Evolutionary conservation across 2,329 filamentous ascomycete genomes (phyloP).

Genomic region (Fusarium verticillioides): DNA sequence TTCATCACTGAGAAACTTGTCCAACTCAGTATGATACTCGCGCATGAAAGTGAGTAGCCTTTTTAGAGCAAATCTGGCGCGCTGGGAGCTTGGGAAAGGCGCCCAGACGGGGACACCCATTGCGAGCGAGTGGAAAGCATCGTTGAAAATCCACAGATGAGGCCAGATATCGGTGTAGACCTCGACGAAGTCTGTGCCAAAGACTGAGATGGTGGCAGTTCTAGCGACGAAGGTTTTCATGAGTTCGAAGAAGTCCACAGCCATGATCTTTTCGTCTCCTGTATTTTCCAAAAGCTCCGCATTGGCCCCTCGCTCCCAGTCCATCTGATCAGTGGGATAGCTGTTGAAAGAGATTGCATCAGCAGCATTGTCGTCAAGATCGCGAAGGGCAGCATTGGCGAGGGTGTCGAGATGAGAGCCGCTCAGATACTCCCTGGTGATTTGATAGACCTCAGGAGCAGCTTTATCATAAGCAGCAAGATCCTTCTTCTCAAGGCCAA

Average conservation of each 20-base stretch:
- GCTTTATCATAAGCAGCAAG: slow-evolving; percentile 48
- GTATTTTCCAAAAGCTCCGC: slow-evolving; percentile 47
- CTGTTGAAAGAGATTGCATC: slow-evolving; percentile 54
- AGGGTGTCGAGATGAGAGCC: slow-evolving; percentile 43
- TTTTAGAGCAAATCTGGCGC: slow-evolving; percentile 46
- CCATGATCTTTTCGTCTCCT: slow-evolving; percentile 43
- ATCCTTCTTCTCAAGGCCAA: slow-evolving; percentile 47
- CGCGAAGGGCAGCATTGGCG: slow-evolving; percentile 19
- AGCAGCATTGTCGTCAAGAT: slow-evolving; percentile 46
- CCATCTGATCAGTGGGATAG: slow-evolving; percentile 51
- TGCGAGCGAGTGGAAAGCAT: slow-evolving; percentile 48
- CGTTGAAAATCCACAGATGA: slow-evolving; percentile 53
- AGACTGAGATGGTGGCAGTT: slow-evolving; percentile 50
- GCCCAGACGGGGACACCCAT: slow-evolving; percentile 48
- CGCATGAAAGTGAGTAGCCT: slow-evolving; percentile 45
- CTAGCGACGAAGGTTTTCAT: slow-evolving; percentile 51
- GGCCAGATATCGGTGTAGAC: slow-evolving; percentile 54
- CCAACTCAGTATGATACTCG: slow-evolving; percentile 52
- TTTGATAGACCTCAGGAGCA: slow-evolving; percentile 42
- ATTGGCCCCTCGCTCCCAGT: slow-evolving; percentile 52
- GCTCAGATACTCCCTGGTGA: slow-evolving; percentile 43
- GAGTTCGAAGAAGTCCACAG: slow-evolving; percentile 50
- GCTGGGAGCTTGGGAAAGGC: slow-evolving; percentile 48
- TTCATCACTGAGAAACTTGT: slow-evolving; percentile 47
- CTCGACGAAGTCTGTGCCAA: slow-evolving; percentile 55